Conservation (phyloP, 208 protist species). For the Leishmania tarentolae region DNA sequence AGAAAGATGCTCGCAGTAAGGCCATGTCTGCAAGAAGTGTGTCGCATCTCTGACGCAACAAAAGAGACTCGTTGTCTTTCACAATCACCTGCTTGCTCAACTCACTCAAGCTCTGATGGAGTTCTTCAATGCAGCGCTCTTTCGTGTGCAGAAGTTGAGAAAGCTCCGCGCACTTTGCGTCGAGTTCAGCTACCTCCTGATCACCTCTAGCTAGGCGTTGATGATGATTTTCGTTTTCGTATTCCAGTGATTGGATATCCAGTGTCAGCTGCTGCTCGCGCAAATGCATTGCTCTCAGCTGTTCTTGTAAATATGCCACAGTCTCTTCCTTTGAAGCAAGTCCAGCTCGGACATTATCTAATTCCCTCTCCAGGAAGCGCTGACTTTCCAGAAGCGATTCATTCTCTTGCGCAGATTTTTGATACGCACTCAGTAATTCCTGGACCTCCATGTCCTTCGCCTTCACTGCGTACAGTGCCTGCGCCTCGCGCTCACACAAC, state of each 20-base stretch:
- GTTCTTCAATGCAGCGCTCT: conserved; percentile 65
- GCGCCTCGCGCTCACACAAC: conserved; percentile 49
- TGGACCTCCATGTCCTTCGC: conserved; percentile 79
- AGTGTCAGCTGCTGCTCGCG: conserved; percentile 81
- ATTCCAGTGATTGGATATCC: conserved; percentile 81
- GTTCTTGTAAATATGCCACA: conserved; percentile 76
- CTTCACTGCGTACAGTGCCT: conserved; percentile 63
- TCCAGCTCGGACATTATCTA: conserved; percentile 64
- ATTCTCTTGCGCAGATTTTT: conserved; percentile 69
- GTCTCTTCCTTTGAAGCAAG: conserved; percentile 77
- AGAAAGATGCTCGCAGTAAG: conserved; percentile 35
- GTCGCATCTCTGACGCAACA: conserved; percentile 68
- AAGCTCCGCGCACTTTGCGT: conserved; percentile 51
- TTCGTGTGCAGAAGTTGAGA: conserved; percentile 57
- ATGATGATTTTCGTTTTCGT: conserved; percentile 79
- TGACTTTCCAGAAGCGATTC: conserved; percentile 55
- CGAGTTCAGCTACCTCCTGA: conserved; percentile 36
- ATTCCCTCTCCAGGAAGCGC: conserved; percentile 64
- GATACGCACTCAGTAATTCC: conserved; percentile 76
- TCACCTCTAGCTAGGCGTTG: conserved; percentile 62
- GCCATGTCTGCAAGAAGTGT: conserved; percentile 53
- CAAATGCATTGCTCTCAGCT: conserved; percentile 64
- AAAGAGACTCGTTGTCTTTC: conserved; percentile 78
- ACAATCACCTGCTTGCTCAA: conserved; percentile 81
- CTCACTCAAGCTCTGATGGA: conserved; percentile 79